phyloP scores from a whole-genome alignment of 2,329 filamentous ascomycete species.

The Fusarium mexicanum region DNA sequence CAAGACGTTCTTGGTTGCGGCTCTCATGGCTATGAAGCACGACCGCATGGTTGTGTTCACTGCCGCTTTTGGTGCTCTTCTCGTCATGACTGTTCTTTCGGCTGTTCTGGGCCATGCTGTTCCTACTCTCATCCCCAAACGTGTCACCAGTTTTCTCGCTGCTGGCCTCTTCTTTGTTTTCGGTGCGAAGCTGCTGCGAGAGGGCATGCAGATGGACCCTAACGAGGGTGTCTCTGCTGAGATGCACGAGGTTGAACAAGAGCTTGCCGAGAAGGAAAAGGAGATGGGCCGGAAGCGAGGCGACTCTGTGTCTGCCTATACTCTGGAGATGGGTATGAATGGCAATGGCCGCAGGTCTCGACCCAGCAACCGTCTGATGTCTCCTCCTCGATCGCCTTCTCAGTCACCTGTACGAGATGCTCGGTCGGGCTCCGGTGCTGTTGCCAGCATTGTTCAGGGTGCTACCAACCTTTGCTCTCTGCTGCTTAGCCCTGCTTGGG shows the following conservation, averaged over 20 bases:
- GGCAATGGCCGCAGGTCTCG: slow-evolving; percentile 72
- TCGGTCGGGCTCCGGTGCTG: slow-evolving; percentile 55
- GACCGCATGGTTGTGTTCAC: slow-evolving; percentile 92
- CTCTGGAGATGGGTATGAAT: slow-evolving; percentile 79
- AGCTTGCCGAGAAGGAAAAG: slow-evolving; percentile 93
- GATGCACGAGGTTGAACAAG: slow-evolving; percentile 96
- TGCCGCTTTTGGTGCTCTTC: slow-evolving; percentile 89
- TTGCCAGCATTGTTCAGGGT: slow-evolving; percentile 64
- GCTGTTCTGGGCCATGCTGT: slow-evolving; percentile 93
- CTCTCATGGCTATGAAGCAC: slow-evolving; percentile 99
- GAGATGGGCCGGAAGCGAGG: slow-evolving; percentile 72
- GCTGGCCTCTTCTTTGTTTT: slow-evolving; percentile 89
- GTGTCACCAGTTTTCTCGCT: slow-evolving; percentile 88
- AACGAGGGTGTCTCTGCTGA: slow-evolving; percentile 95
- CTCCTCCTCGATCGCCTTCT: slow-evolving; percentile 81
- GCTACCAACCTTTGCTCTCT: slow-evolving; percentile 88
- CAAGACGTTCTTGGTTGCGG: slow-evolving; percentile 97
- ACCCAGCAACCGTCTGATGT: slow-evolving; percentile 79
- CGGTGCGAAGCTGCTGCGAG: slow-evolving; percentile 82
- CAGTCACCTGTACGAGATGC: slow-evolving; percentile 74
- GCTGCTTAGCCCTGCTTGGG: slow-evolving; percentile 94
- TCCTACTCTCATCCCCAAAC: slow-evolving; percentile 87
- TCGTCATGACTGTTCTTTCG: slow-evolving; percentile 95
- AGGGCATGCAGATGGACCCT: slow-evolving; percentile 88
- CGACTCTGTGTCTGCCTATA: slow-evolving; percentile 75